Evolutionary conservation across 1,284 basidiomycete genomes (phyloP), one percentile per base, ranked within the genome.

Genomic region (Sanghuangporus baumii): DNA sequence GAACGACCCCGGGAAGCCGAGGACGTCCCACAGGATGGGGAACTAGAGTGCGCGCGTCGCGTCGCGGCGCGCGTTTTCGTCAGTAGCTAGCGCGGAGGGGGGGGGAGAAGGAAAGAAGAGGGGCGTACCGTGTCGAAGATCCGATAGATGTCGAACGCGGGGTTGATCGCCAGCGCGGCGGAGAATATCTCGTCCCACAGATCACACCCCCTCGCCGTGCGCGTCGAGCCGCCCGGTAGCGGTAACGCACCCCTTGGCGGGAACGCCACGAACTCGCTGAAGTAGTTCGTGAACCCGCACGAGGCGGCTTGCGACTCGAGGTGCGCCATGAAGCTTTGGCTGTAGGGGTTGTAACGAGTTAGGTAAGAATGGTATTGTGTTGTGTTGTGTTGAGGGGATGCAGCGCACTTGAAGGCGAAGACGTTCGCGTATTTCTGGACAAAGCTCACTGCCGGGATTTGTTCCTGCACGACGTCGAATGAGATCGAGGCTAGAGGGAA

Each of bases 1-100:
- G 74, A 87, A 88, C 0, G 87, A 84, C 7, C 85, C 87, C 81
- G 89, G 88, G 77, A 88, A 88, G 16, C 88, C 89, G 41, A 91
- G 83, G 6, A 90, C 86, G 66, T 91, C 88, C 87, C 86, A 91
- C 12, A 87, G 74, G 43, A 89, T 72, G 0, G 82, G 82, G 66
- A 76, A 82, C 74, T 78, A 20, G n/a, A n/a, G n/a, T n/a, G n/a
- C n/a, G n/a, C n/a, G n/a, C n/a, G n/a, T n/a, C n/a, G n/a, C n/a
- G n/a, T n/a, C n/a, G n/a, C n/a, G n/a, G n/a, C 59, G 60, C 40
- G 61, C 2, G n/a, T 6, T 18, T 3, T 34, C 8, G 41, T 37
- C 43, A 23, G 23, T 23, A 23, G 23, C 23, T 23, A 23, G 23
- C 23, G 23, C n/a, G n/a, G n/a, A n/a, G n/a, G n/a, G n/a, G n/a